These are phyloP conservation scores for Agrocybe pediades DNA, from an alignment of 768 basidiomycete genomes.

Conservation along the genomic window DNA sequence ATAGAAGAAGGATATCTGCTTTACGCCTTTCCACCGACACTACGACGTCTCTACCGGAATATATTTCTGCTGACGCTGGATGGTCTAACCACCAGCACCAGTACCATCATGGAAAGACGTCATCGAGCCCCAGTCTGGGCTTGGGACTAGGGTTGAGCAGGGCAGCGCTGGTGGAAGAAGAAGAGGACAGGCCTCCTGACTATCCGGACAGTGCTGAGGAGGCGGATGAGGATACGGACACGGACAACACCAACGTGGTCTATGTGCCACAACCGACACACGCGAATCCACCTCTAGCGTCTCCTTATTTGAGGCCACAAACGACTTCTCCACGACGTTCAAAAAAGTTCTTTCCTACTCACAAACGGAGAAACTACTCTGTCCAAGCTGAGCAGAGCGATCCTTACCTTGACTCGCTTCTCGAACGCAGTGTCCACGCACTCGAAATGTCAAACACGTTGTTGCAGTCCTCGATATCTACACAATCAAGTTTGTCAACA, in stretches of 20 bases:
- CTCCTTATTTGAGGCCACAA: conserved; percentile 21
- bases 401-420: conserved; percentile 71
- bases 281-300: conserved; percentile 21
- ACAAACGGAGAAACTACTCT: conserved; percentile 31
- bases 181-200: conserved; percentile 64
- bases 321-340: conserved; percentile 36
- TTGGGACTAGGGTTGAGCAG: not conserved
- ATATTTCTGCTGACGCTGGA: conserved; percentile 1
- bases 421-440: conserved; percentile 82
- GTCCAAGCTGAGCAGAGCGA: conserved; percentile 35
- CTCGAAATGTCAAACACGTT: conserved; percentile 84
- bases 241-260: conserved; percentile 28
- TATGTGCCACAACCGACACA: conserved; percentile 24
- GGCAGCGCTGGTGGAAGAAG: conserved; percentile 17
- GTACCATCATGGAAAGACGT: not conserved
- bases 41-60: conserved; percentile 32
- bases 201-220: conserved; percentile 80
- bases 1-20: conserved; percentile 59
- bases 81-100: conserved; percentile 9
- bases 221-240: conserved; percentile 69
- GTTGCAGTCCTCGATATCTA: conserved; percentile 73
- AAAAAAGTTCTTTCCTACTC: conserved; percentile 28
- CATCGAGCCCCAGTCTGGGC: not conserved
- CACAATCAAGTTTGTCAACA: conserved; percentile 54
- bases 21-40: conserved; percentile 68